Conservation (phyloP, 1,284 basidiomycete species). For the Puccinia triticina region DNA sequence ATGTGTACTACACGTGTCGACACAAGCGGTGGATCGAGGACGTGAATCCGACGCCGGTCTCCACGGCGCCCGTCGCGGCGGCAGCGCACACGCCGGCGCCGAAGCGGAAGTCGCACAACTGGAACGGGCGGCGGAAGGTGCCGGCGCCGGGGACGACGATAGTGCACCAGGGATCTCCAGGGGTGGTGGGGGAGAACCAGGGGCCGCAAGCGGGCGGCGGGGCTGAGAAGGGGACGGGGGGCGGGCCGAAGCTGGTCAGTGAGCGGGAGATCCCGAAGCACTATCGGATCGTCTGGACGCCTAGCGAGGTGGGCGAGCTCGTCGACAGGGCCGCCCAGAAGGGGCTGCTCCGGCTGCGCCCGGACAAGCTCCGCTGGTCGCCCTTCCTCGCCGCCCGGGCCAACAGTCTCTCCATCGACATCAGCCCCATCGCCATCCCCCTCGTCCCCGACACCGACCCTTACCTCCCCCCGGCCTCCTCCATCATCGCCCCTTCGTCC, state of each 20-base stretch:
- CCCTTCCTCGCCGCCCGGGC: slow-evolving; percentile 70
- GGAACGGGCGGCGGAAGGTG: neutral
- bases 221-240: too few species aligned
- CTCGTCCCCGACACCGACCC: slow-evolving; percentile 33
- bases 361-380: slow-evolving; percentile 90
- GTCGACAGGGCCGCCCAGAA: slow-evolving; percentile 75
- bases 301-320: slow-evolving; percentile 70
- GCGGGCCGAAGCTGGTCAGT: neutral
- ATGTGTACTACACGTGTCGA: slow-evolving; percentile 47
- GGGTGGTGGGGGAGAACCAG: too few species aligned
- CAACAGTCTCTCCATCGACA: neutral
- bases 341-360: slow-evolving; percentile 75
- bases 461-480: neutral
- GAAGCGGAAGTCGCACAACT: slow-evolving; percentile 25
- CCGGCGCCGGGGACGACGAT: too few species aligned
- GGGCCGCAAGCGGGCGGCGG: too few species aligned
- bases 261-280: slow-evolving; percentile 67
- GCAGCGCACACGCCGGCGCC: neutral
- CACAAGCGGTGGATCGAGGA: slow-evolving; percentile 42
- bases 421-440: slow-evolving; percentile 27
- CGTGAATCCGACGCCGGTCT: neutral
- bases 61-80: neutral
- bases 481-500: neutral
- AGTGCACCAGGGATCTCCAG: neutral
- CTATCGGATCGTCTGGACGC: slow-evolving; percentile 78